Evolutionary conservation across 164 flowering plant genomes (phyloP).

Genomic region (Aristolochia californica): DNA sequence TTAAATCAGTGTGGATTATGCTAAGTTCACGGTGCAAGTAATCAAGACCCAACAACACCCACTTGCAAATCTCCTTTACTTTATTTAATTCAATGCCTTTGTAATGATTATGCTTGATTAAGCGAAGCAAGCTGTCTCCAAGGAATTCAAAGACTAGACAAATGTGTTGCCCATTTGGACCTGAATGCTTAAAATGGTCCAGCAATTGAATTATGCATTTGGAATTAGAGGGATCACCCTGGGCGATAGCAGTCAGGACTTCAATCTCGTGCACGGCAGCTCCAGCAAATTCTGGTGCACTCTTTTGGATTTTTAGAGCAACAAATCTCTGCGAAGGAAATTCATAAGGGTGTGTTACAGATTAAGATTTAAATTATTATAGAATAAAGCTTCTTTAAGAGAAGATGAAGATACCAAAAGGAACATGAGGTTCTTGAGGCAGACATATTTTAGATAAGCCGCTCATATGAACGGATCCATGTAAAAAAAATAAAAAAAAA

Average conservation of each 20-base stretch:
- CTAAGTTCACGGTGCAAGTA: conserved; percentile 76
- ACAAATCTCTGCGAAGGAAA: conserved; percentile 51
- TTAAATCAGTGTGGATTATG: conserved; percentile 79
- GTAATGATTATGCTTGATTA: conserved; percentile 63
- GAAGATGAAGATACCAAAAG: background rate
- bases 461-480: too few relatives aligned
- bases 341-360: background rate
- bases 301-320: conserved; percentile 89
- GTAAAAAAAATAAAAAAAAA: too few relatives aligned
- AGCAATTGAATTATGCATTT: conserved; percentile 53
- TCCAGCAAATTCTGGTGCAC: conserved; percentile 78
- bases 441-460: background rate
- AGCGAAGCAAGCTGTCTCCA: conserved; percentile 76
- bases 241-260: conserved; percentile 56
- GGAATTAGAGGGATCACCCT: conserved; percentile 57
- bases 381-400: too few relatives aligned
- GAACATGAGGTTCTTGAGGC: background rate
- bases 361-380: background rate
- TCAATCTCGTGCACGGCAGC: conserved; percentile 91
- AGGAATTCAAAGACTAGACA: conserved; percentile 93
- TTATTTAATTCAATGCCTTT: conserved; percentile 54
- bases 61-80: conserved; percentile 78
- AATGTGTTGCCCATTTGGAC: conserved; percentile 90
- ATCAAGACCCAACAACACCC: conserved; percentile 71
- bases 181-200: conserved; percentile 83